These are phyloP conservation scores for Hypoxylon cercidicola DNA, from an alignment of 495 filamentous ascomycete genomes.

Conservation along the genomic window DNA sequence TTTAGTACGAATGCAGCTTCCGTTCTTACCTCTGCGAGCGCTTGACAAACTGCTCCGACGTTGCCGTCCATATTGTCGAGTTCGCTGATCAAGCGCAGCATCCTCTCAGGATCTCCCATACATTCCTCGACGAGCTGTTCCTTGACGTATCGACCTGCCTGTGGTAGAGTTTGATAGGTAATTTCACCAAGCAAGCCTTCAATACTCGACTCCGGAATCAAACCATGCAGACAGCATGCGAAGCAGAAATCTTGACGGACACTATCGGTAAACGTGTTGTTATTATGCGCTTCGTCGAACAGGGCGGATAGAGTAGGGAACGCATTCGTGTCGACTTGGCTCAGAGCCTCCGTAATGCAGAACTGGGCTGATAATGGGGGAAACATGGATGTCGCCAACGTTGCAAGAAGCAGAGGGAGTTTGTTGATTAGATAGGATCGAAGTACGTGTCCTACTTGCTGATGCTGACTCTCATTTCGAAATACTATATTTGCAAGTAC, in stretches of 20 bases:
- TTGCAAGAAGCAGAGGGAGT: slow-evolving; percentile 78
- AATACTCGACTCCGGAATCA: slow-evolving; percentile 81
- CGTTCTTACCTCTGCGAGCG: slow-evolving; percentile 75
- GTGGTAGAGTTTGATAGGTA: slow-evolving; percentile 82
- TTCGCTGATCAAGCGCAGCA: slow-evolving; percentile 78
- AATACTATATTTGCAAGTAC: slow-evolving; percentile 87
- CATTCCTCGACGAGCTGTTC: slow-evolving; percentile 81
- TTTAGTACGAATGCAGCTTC: background rate
- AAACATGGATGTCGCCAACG: slow-evolving; percentile 68
- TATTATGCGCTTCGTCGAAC: slow-evolving; percentile 77
- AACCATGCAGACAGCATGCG: slow-evolving; percentile 84
- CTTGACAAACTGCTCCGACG: slow-evolving; percentile 85
- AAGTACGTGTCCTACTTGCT: slow-evolving; percentile 77
- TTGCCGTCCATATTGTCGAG: slow-evolving; percentile 96
- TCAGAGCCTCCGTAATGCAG: slow-evolving; percentile 82
- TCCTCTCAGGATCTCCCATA: slow-evolving; percentile 72
- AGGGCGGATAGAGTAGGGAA: slow-evolving; percentile 84
- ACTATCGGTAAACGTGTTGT: slow-evolving; percentile 78
- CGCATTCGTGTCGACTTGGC: slow-evolving; percentile 77
- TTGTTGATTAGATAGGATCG: slow-evolving; percentile 95
- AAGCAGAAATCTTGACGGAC: slow-evolving; percentile 93
- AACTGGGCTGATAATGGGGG: slow-evolving; percentile 74
- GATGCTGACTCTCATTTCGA: slow-evolving; percentile 74
- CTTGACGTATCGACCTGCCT: slow-evolving; percentile 77
- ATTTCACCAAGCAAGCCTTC: slow-evolving; percentile 85